Evolutionary conservation across 2,329 filamentous ascomycete genomes (phyloP), one percentile per base, ranked within the genome.

Genomic region (Penicillium hesseltinei): DNA sequence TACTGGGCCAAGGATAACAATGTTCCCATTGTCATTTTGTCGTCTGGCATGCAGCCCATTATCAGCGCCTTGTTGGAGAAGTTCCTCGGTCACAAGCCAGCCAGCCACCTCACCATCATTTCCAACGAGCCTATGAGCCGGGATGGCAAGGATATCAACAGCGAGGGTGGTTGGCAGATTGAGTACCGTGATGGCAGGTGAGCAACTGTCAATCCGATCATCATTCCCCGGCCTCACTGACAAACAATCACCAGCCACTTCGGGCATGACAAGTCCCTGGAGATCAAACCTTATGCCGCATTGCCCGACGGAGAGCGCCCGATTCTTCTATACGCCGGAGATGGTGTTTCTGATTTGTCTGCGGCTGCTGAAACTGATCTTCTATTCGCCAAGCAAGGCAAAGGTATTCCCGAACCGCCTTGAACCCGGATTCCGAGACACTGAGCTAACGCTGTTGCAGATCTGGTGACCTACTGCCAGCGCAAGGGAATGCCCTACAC

Each of bases 181-280:
- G 81, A 85, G 57, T 99, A 88, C 77, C 92, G 91, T 70, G 92
- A 99, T 72, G 91, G 93, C 60, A 91, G 85, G 85, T 88, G 70
- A 70, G 75, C 69, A 13, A 42, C 17, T 25, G 23, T 38, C 19
- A 13, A 27, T 57, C 57, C 19, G 52, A 49, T 51, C 7, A 44
- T 27, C 33, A 47, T 40, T 23, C 15, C 46, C 25, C 33, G 19
- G 13, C 15, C 25, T 36, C 15, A 38, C 54, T 57, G 35, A 56
- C 35, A 40, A 29, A 42, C 36, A 15, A 17, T 51, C 58, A 51
- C 29, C 61, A 90, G 89, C 71, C 83, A 87, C 57, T 95, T 95
- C 69, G 94, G 94, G n/a, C 94, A 99, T 73, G 93, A 99, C 82
- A 99, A 99, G 84, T 92, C 88, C 27, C 81, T 93, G 53, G 91